phyloP scores from a whole-genome alignment of 2,329 filamentous ascomycete species.

The Trichophyton schoenleinii region DNA sequence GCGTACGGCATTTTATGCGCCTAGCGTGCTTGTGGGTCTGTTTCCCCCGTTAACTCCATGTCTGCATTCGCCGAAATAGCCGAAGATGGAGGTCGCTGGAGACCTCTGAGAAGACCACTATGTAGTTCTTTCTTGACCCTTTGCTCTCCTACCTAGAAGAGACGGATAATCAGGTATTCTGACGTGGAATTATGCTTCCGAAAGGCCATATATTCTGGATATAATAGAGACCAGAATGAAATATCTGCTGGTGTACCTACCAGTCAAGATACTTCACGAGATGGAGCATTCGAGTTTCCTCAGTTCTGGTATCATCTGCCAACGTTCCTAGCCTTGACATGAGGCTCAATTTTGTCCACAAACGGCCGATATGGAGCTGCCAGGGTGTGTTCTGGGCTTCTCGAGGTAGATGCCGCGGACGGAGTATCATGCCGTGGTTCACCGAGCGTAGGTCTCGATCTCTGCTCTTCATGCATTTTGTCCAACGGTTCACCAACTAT shows the following conservation, averaged over 20 bases:
- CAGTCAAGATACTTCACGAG: background rate
- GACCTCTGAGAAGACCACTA: too few species aligned
- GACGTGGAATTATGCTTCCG: too few species aligned
- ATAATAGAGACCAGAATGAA: background rate
- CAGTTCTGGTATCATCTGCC: slow-evolving; percentile 22
- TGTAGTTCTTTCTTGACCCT: too few species aligned
- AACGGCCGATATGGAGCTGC: slow-evolving; percentile 50
- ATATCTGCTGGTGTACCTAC: background rate
- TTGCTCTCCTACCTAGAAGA: too few species aligned
- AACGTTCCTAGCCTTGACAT: slow-evolving; percentile 20
- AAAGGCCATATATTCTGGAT: too few species aligned
- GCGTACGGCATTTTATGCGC: too few species aligned
- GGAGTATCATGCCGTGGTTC: slow-evolving; percentile 29
- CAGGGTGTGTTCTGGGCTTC: slow-evolving; percentile 34
- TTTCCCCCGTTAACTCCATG: too few species aligned
- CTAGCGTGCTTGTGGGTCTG: too few species aligned
- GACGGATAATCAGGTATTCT: too few species aligned
- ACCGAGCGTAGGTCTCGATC: slow-evolving; percentile 44
- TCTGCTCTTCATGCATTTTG: slow-evolving; percentile 70
- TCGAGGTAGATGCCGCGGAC: slow-evolving; percentile 26
- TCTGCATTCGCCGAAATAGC: too few species aligned
- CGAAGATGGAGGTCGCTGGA: too few species aligned
- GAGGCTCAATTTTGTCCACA: slow-evolving; percentile 37
- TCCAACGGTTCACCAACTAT: slow-evolving; percentile 77
- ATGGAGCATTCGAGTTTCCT: background rate